Evolutionary conservation across 2,329 filamentous ascomycete species (phyloP).

Genomic region (Diplodia scrobiculata): DNA sequence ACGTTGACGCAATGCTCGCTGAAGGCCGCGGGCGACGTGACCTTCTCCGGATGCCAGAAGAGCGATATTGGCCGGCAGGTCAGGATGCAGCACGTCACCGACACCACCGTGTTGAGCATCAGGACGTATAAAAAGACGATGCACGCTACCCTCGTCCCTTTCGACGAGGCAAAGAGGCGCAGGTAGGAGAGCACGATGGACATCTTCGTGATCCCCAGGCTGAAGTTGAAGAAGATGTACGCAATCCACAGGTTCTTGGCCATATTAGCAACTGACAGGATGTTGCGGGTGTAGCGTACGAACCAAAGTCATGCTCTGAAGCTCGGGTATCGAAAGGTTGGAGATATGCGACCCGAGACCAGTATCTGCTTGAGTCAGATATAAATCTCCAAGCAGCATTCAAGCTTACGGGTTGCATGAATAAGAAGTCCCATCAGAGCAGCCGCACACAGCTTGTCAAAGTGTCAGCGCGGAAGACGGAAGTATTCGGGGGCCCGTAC

Average conservation of each 20-base stretch:
- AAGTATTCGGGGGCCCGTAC: neutral
- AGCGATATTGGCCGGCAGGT: neutral
- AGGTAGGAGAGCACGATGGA: conserved; percentile 59
- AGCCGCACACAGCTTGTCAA: neutral
- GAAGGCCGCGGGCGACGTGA: neutral
- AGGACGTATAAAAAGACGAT: conserved; percentile 50
- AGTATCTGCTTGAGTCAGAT: neutral
- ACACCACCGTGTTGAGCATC: conserved; percentile 32
- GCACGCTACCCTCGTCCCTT: conserved; percentile 51
- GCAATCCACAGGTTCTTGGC: conserved; percentile 11
- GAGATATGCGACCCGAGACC: neutral
- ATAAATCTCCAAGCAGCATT: neutral
- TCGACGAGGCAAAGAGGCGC: conserved; percentile 57
- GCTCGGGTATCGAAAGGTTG: neutral
- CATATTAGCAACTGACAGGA: neutral
- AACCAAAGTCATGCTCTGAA: neutral
- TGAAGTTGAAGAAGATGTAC: conserved; percentile 52
- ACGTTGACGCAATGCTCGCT: conserved; percentile 34
- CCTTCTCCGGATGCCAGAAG: neutral
- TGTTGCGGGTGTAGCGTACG: neutral
- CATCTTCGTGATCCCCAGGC: conserved; percentile 57
- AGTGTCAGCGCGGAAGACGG: neutral
- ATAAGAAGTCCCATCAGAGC: neutral
- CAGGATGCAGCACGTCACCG: neutral
- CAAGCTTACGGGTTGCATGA: neutral